phyloP scores from a whole-genome alignment of 75 land plant genomes.

The Pseudotsuga menziesii region DNA sequence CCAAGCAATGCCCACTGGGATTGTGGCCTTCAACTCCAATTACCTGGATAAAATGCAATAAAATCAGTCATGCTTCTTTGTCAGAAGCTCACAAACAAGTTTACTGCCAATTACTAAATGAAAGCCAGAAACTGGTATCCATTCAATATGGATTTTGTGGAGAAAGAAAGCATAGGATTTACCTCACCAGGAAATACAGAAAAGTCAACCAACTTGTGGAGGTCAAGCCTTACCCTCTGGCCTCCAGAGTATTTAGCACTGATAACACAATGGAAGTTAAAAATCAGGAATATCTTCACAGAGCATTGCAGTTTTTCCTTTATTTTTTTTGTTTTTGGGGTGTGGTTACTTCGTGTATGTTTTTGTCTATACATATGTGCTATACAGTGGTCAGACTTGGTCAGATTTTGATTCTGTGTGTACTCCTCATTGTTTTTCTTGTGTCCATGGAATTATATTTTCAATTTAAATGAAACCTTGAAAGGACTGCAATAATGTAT shows the following conservation, averaged over 20 bases:
- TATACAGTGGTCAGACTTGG: background rate
- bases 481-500: background rate
- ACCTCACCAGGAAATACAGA: constrained; percentile 97
- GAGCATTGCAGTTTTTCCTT: background rate
- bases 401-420: background rate
- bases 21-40: constrained; percentile 88
- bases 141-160: background rate
- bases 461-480: background rate
- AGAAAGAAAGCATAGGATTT: background rate
- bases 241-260: constrained; percentile 91
- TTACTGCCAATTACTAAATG: background rate
- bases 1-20: constrained; percentile 91
- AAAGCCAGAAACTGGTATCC: background rate
- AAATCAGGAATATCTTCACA: background rate
- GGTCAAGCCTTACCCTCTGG: constrained; percentile 87
- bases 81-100: background rate
- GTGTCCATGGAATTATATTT: background rate
- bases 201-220: constrained; percentile 60
- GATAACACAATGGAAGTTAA: constrained; percentile 2
- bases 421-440: background rate
- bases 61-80: background rate
- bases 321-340: background rate
- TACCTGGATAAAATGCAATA: constrained; percentile 32
- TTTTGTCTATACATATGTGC: background rate
- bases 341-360: background rate